Base-by-base conservation (phyloP, 352 stramenopile genomes). In the Thraustochytrium sp. region DNA sequence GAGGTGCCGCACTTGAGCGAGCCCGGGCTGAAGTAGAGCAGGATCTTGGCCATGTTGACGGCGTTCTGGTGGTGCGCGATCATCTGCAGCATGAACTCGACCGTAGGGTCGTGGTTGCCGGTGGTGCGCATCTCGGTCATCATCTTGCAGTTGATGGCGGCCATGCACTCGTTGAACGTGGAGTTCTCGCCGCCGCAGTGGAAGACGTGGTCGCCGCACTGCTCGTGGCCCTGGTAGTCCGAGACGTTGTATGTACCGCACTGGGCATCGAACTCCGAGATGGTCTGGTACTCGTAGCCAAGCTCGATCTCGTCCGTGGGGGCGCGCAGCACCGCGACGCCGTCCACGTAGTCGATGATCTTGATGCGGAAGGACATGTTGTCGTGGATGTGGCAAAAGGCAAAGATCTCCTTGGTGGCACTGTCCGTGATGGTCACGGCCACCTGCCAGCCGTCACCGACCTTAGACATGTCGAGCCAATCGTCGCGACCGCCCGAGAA, bases 21-120 rank as follows among this genome's bases (percentile, higher is more conserved):
- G 37, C 44, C 44, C 18, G 73, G 75, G 72, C 82, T 85, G n/a
- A 83, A 76, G 0, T 87, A 85, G 5, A 91, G 74, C 8, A 91
- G 80, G 40, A 86, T 76, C 84, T 92, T 94, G 4, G 89, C 89
- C 90, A 94, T 94, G 75, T 93, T 93, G 3, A 93, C 86, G n/a
- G 90, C 90, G 86, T 94, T 94, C 76, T 92, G 65, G 74, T 94
- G 90, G 87, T 94, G 90, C 11, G 90, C 90, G 54, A 94, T 91
- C 90, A 93, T 94, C 82, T 92, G 88, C 76, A 90, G 89, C 64
- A 91, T 89, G 65, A 93, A 93, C 16, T 91, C 72, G 1, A 86
- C 89, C 46, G 89, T 82, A 42, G 85, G 82, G 63, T 80, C 68
- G 34, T 29, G 13, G 44, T 44, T 63, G n/a, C 68, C 68, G 42